These are phyloP conservation scores for Penicillium sp. DNA, from an alignment of 2,329 filamentous ascomycete genomes.

Conservation along the genomic window DNA sequence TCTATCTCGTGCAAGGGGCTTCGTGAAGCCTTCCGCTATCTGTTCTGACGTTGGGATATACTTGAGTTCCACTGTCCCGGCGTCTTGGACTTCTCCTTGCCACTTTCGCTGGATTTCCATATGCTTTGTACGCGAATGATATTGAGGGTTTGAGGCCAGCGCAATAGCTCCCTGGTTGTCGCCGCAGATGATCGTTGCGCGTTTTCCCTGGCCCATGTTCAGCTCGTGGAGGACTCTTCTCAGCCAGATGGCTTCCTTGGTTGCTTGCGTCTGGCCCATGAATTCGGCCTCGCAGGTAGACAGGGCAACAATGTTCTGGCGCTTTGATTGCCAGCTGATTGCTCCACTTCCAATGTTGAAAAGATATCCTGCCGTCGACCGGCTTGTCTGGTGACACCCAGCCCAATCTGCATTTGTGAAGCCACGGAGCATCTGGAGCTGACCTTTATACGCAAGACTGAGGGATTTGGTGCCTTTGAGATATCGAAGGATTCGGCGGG, in stretches of 20 bases:
- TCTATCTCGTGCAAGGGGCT: too few relatives aligned
- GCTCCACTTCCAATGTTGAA: slow-evolving; percentile 9
- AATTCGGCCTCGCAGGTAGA: slow-evolving; percentile 5
- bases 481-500: slow-evolving; percentile 2
- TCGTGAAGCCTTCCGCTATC: too few relatives aligned
- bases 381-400: slow-evolving; percentile 1
- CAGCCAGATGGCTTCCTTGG: slow-evolving; percentile 6
- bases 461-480: slow-evolving; percentile 3
- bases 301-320: slow-evolving; percentile 2
- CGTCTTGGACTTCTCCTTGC: too few relatives aligned
- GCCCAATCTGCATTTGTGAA: slow-evolving; percentile 6
- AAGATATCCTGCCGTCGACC: slow-evolving; percentile 6
- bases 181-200: neutral
- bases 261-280: slow-evolving; percentile 2
- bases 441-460: slow-evolving; percentile 3
- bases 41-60: too few relatives aligned
- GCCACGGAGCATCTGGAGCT: neutral
- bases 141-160: slow-evolving; percentile 1
- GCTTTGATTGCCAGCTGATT: slow-evolving; percentile 8
- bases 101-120: slow-evolving; percentile 9
- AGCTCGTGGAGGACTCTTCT: neutral
- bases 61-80: too few relatives aligned
- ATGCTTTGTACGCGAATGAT: slow-evolving; percentile 7
- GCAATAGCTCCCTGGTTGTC: neutral
- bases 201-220: neutral